These are phyloP conservation scores for Melocanna baccifera DNA, from an alignment of 176 grass and related monocot genomes.

Conservation along the genomic window DNA sequence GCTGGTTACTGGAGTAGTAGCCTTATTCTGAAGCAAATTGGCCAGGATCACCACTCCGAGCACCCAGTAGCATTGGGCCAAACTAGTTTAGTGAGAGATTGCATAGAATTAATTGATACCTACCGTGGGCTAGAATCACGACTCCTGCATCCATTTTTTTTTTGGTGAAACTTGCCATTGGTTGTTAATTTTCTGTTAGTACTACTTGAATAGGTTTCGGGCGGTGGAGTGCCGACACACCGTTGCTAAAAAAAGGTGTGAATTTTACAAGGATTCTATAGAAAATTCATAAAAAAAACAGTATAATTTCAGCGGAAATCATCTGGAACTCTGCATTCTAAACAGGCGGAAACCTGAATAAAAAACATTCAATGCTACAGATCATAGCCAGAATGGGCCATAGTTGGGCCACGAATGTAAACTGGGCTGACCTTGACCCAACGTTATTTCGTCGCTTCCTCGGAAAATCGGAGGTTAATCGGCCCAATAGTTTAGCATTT, in stretches of 20 bases:
- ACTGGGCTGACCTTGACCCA: neutral
- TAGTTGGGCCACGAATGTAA: neutral
- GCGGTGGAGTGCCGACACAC: neutral
- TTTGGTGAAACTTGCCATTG: neutral
- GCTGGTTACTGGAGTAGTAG: no score
- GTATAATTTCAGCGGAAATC: neutral
- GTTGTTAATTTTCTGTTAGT: neutral
- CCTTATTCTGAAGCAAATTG: neutral
- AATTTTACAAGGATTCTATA: neutral
- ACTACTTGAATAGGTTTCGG: neutral
- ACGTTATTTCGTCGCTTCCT: neutral
- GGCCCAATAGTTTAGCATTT: neutral
- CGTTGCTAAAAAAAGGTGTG: neutral
- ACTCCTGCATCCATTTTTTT: neutral
- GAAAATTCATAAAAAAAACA: neutral
- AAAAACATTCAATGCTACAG: neutral
- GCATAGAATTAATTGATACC: neutral
- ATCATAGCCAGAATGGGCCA: neutral
- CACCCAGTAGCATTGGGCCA: conserved; percentile 8
- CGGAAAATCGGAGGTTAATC: neutral
- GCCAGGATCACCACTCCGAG: neutral
- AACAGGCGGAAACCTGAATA: neutral
- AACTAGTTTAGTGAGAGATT: neutral
- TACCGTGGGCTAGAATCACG: conserved; percentile 17
- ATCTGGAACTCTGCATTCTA: neutral